phyloP scores from a whole-genome alignment of 2,329 filamentous ascomycete species.

The Colletotrichum liriopes region DNA sequence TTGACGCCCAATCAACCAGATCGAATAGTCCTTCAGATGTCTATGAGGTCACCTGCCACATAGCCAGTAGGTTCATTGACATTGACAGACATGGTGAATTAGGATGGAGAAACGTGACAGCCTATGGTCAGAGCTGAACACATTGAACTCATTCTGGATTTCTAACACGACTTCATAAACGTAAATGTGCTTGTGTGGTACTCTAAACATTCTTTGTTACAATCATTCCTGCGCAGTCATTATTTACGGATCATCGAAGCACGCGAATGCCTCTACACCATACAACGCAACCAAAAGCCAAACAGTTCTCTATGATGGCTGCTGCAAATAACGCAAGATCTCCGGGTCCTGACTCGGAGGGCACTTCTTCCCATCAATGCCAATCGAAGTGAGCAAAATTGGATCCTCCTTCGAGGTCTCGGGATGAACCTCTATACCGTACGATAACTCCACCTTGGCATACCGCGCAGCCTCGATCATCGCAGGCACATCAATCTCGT shows the following conservation, averaged over 20 bases:
- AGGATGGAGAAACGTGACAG: not conserved
- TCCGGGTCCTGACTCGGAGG: slow-evolving; percentile 59
- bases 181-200: not conserved
- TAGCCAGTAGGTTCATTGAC: not conserved
- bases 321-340: slow-evolving; percentile 47
- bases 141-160: not conserved
- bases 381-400: slow-evolving; percentile 50
- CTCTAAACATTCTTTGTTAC: not conserved
- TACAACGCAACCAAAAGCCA: not conserved
- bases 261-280: not conserved
- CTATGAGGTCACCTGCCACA: not conserved
- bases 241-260: not conserved
- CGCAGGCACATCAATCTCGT: slow-evolving; percentile 42
- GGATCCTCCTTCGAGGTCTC: slow-evolving; percentile 58
- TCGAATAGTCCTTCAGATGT: not conserved
- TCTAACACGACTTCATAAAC: not conserved
- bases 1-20: not conserved
- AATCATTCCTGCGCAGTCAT: not conserved
- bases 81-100: not conserved
- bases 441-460: slow-evolving; percentile 27
- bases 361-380: slow-evolving; percentile 46
- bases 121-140: no score
- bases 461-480: slow-evolving; percentile 39
- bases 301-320: not conserved
- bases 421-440: slow-evolving; percentile 57